A percentile compares a stretch with the other conserved stretches of the same genome.
Evolutionary conservation across 139 green algal species (phyloP).

Genomic region (Picochlorum sp.): DNA sequence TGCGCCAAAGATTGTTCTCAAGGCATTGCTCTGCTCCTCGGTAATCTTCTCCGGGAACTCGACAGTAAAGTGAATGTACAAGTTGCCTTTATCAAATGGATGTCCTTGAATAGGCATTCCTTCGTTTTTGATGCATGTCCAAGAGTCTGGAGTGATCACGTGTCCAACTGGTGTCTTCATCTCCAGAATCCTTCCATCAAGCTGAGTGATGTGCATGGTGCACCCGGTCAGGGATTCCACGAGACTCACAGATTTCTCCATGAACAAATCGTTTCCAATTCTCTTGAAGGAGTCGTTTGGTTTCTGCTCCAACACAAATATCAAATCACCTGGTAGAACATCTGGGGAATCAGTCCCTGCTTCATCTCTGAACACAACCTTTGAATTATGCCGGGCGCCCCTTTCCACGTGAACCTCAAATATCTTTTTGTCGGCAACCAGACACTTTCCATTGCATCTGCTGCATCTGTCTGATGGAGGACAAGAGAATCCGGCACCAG

Average conservation of each 20-base stretch:
- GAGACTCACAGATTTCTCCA: conserved; percentile 80
- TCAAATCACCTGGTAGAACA: conserved; percentile 86
- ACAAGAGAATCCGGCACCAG: conserved; percentile 58
- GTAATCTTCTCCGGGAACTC: conserved; percentile 73
- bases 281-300: conserved; percentile 89
- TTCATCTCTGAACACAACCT: conserved; percentile 89
- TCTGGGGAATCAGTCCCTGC: conserved; percentile 77
- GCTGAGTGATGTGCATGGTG: conserved; percentile 70
- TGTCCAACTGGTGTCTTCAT: conserved; percentile 50
- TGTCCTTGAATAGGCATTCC: conserved; percentile 90
- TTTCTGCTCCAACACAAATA: conserved; percentile 92
- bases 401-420: conserved; percentile 95
- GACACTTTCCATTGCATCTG: conserved; percentile 64
- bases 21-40: conserved; percentile 17
- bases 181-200: conserved; percentile 87
- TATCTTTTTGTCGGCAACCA: conserved; percentile 85
- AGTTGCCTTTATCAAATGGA: conserved; percentile 87
- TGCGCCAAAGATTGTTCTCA: conserved; percentile 21
- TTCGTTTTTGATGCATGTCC: conserved; percentile 72
- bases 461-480: conserved; percentile 69
- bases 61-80: conserved; percentile 85
- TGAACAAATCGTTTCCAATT: conserved; percentile 81
- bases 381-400: conserved; percentile 76
- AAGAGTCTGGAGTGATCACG: conserved; percentile 88
- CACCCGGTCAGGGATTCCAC: conserved; percentile 82